A percentile compares a stretch with the other conserved stretches of the same genome.
Conservation (phyloP, 768 basidiomycete species). For the Guyanaporus albipodus region DNA sequence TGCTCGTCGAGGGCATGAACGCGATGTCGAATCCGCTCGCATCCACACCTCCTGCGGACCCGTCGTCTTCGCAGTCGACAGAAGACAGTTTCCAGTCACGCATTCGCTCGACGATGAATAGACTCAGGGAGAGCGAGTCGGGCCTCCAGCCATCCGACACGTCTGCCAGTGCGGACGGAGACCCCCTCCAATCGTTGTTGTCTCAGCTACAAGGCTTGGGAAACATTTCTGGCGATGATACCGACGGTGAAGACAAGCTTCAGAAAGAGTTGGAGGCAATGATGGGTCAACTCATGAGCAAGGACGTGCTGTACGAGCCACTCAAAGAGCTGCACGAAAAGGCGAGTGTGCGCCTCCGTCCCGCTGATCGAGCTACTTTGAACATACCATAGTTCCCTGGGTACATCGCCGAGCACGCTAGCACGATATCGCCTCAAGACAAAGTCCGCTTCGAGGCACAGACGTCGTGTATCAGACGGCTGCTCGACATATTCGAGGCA, state of each 20-base stretch:
- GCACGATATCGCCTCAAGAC: slow-evolving; percentile 54
- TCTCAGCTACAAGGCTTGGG: slow-evolving; percentile 35
- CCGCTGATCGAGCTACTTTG: neutral
- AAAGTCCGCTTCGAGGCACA: slow-evolving; percentile 63
- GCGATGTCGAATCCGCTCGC: slow-evolving; percentile 15
- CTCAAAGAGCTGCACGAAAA: slow-evolving; percentile 62
- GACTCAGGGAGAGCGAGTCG: slow-evolving; percentile 65
- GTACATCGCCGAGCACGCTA: slow-evolving; percentile 59
- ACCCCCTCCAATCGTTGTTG: slow-evolving; percentile 51
- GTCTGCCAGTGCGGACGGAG: slow-evolving; percentile 15
- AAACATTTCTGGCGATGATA: slow-evolving; percentile 35
- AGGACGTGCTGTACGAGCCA: slow-evolving; percentile 69
- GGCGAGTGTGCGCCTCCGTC: slow-evolving; percentile 3
- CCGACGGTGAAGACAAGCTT: slow-evolving; percentile 48
- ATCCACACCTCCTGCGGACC: neutral
- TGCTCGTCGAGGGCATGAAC: slow-evolving; percentile 63
- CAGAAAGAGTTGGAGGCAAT: slow-evolving; percentile 71
- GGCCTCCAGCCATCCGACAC: slow-evolving; percentile 21
- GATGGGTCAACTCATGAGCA: slow-evolving; percentile 33
- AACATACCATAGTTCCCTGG: slow-evolving; percentile 53
- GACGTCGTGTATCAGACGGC: slow-evolving; percentile 47
- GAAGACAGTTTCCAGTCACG: slow-evolving; percentile 58
- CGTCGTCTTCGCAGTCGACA: slow-evolving; percentile 7
- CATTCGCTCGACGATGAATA: slow-evolving; percentile 70
- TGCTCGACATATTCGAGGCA: slow-evolving; percentile 65